phyloP scores from a whole-genome alignment of 1,284 basidiomycete genomes.

The Phylloporus sp. region DNA sequence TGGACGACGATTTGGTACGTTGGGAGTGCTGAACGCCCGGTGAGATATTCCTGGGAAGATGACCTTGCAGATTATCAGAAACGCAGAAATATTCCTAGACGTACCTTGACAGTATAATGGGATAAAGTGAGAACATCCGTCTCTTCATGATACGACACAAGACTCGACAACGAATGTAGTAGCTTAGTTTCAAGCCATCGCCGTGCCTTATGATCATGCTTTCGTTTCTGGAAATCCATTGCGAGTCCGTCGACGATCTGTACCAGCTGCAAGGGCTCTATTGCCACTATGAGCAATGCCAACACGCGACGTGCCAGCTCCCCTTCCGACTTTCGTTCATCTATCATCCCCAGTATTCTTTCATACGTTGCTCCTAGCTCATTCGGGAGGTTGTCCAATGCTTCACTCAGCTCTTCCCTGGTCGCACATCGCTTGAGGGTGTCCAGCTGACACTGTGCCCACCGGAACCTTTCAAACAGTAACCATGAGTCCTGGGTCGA shows the following conservation, averaged over 20 bases:
- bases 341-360: conserved; percentile 4
- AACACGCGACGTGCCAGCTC: not conserved
- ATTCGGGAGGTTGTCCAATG: not conserved
- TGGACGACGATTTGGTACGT: not conserved
- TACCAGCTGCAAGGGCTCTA: conserved; percentile 4
- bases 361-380: not conserved
- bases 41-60: conserved; percentile 9
- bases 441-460: not conserved
- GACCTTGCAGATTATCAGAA: not conserved
- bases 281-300: conserved; percentile 5
- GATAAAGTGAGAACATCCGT: conserved; percentile 7
- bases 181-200: not conserved
- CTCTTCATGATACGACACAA: conserved; percentile 5
- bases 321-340: conserved; percentile 8
- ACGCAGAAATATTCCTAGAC: not conserved
- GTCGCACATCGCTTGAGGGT: not conserved
- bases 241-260: conserved; percentile 4
- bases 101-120: conserved; percentile 14
- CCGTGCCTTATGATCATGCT: not conserved
- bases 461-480: not conserved
- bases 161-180: conserved; percentile 4
- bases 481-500: not conserved
- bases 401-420: not conserved
- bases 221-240: not conserved
- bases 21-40: not conserved